Conservation (phyloP, 2,329 filamentous ascomycete species). For the Westerdykella aurantiaca region DNA sequence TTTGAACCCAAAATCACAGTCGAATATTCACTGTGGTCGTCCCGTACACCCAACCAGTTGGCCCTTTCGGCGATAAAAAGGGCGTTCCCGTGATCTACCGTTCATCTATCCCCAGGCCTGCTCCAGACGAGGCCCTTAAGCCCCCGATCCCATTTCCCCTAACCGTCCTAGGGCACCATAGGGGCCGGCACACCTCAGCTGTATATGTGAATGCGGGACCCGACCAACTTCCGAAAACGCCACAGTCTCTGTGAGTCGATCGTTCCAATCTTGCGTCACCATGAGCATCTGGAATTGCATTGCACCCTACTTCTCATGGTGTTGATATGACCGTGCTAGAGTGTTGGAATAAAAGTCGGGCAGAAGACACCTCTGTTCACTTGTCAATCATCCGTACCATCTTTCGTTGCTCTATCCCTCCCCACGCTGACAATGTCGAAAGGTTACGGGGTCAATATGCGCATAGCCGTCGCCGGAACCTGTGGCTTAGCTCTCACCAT, state of each 20-base stretch:
- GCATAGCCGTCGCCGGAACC: constrained; percentile 58
- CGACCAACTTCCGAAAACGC: constrained; percentile 16
- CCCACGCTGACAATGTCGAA: background rate
- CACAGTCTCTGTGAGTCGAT: constrained; percentile 26
- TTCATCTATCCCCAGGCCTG: too few species aligned
- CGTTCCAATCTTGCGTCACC: constrained; percentile 11
- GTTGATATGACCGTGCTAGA: constrained; percentile 12
- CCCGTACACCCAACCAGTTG: too few species aligned
- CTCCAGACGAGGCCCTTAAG: too few species aligned
- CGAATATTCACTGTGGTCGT: too few species aligned
- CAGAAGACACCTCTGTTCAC: too few species aligned
- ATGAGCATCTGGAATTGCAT: constrained; percentile 8
- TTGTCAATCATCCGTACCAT: too few species aligned
- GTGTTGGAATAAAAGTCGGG: too few species aligned
- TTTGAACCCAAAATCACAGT: too few species aligned
- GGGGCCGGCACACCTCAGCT: constrained; percentile 7
- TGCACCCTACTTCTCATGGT: constrained; percentile 7
- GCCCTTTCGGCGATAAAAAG: too few species aligned
- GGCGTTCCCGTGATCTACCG: too few species aligned
- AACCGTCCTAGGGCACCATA: constrained; percentile 7
- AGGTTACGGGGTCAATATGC: constrained; percentile 43
- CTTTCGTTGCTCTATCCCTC: too few species aligned
- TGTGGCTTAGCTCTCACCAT: constrained; percentile 55
- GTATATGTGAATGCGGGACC: constrained; percentile 7
- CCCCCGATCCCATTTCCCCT: constrained; percentile 2